Base-by-base conservation (phyloP, 2,329 filamentous ascomycete genomes). In the Xylaria digitata region DNA sequence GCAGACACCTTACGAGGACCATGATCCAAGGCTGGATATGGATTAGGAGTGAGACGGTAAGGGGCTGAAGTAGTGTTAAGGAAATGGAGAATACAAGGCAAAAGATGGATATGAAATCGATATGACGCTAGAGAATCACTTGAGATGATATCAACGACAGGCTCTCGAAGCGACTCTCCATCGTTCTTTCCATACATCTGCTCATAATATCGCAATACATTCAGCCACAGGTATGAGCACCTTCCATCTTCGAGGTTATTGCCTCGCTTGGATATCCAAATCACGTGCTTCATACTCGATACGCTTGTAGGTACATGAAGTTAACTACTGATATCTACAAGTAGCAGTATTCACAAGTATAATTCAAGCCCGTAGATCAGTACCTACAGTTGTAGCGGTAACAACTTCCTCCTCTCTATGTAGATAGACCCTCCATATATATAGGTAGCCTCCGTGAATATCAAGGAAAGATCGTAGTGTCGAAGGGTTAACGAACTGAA, bases 1-100 rank as follows among this genome's bases (percentile, higher is more conserved):
- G 61, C 56, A 49, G 57, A 34, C n/a, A 34, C 23, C 13, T 57
- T 58, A 62, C 60, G 49, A 72, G 50, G 57, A 65, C 63, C 66
- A 69, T 68, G 63, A 57, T 69, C 56, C 15, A 15, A 55, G 52
- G 48, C 13, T 60, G 30, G 17, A 52, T 26, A 43, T 7, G 13
- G 30, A 19, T 46, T 21, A 21, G 9, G 19, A 19, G 42, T 62
- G 15, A 55, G 45, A 11, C 19, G n/a, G 21, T 52, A 46, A 50
- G 37, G 7, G n/a, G 19, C 40, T 19, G 23, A 7, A 43, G n/a
- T 9, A 3, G 4, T 9, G 17, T 26, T n/a, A 17, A 21, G 4
- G 15, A 26, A 30, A 26, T 34, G 40, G 46, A 32, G 32, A 48
- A 21, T 30, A 46, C 4, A 30, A 61, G 11, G 50, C 26, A 15